Evolutionary conservation across 805 yeast genomes (phyloP), one percentile per base, ranked within the genome.

Genomic region (Yamadazyma ubonensis): DNA sequence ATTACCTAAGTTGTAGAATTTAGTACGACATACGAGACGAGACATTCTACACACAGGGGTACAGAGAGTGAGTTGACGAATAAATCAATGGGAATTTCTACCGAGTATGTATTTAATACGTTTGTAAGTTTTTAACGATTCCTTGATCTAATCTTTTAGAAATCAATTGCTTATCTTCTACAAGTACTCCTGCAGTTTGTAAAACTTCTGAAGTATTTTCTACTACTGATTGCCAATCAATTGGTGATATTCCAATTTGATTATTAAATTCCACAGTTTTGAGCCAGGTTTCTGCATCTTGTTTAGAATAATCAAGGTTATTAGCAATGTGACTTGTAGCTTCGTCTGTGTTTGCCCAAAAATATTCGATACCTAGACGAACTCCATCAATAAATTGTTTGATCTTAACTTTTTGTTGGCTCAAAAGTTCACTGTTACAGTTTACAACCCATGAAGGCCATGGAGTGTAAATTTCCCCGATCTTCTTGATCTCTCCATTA

Each of bases 371-470:
- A 11, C 96, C 97, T 41, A 74, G 61, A 53, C 80, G 75, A 27
- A 88, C 65, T 1, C 81, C 81, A 2, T 57, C 51, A 35, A 80
- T 47, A 44, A 88, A 82, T 4, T 53, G 57, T 18, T 53, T 51
- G 19, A 53, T 39, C 6, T 45, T 55, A 2, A 51, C 49, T 14
- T 55, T 50, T n/a, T 54, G 51, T 4, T 46, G 20, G 5, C 56
- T 59, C 25, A 70, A 49, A 4, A 73, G 49, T n/a, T 42, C 26
- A 63, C 64, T 54, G 38, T 72, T 61, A 4, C 79, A 79, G 15
- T 79, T 78, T 35, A 88, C 72, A 11, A 87, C 90, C 96, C 96
- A 89, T 2, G 95, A 85, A 8, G 96, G 91, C 97, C 97, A 89
- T 14, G 97, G 97, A 0, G 97, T 89, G 63, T 84, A 86, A 42